Evolutionary conservation across 164 flowering plant species (phyloP).

Genomic region (Chimonanthus salicifolius): DNA sequence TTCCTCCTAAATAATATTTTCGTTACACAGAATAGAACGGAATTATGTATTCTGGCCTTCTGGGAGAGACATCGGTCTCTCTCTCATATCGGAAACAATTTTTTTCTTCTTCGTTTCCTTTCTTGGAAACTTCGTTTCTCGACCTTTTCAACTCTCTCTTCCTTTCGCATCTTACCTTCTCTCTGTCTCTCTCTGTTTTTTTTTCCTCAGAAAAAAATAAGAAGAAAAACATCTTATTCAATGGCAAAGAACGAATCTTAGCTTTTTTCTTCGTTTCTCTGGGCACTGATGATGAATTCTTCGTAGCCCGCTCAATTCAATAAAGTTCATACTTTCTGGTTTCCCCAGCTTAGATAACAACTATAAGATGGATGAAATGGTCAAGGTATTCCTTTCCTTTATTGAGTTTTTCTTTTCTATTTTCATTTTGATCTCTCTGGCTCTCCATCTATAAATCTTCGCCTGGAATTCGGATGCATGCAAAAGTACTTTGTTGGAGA

Average conservation of each 20-base stretch:
- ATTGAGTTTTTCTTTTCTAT: background rate
- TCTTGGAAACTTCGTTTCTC: constrained; percentile 1
- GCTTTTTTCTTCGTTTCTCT: background rate
- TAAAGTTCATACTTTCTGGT: background rate
- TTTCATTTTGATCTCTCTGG: background rate
- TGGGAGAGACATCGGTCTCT: background rate
- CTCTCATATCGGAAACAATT: background rate
- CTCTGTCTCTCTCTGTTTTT: background rate
- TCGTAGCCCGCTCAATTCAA: background rate
- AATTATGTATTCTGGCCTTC: no score
- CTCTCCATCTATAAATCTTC: background rate
- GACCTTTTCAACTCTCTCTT: background rate
- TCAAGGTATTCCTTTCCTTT: background rate
- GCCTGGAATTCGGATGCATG: background rate
- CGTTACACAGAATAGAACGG: no score
- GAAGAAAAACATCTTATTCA: background rate
- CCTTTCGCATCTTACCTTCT: background rate
- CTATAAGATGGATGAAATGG: constrained; percentile 3
- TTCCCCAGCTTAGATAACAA: background rate
- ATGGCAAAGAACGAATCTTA: background rate
- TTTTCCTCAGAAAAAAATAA: background rate
- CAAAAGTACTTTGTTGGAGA: no score
- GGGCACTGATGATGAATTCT: background rate
- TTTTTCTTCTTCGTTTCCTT: background rate
- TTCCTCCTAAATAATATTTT: no score